Percentiles rank a stretch among this genome's conserved stretches.
Evolutionary conservation across 2,329 filamentous ascomycete genomes (phyloP).

Genomic region (Celoporthe dispersa): DNA sequence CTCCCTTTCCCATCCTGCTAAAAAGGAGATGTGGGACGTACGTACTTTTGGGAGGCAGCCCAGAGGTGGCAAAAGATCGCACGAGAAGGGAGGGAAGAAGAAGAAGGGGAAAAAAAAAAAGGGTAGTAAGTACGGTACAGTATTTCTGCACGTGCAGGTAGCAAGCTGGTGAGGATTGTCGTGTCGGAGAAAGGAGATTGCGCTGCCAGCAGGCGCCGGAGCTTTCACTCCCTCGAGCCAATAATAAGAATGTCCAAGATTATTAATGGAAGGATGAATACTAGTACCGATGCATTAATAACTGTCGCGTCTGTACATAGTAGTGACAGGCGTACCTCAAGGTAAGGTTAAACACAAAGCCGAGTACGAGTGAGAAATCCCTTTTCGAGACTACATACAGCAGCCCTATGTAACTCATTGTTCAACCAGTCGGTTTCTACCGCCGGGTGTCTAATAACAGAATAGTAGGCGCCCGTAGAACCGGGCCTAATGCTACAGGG

Average conservation of each 20-base stretch:
- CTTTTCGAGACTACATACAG: background rate
- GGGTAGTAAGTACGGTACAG: background rate
- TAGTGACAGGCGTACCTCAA: background rate
- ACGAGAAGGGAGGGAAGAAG: background rate
- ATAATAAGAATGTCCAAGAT: background rate
- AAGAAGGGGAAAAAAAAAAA: background rate
- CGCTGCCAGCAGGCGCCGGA: background rate
- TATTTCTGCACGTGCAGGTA: background rate
- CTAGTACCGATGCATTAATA: background rate
- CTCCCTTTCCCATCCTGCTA: background rate
- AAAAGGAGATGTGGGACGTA: background rate
- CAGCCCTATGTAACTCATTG: background rate
- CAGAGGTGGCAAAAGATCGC: background rate
- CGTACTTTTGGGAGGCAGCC: background rate
- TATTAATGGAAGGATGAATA: background rate
- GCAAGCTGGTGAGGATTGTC: background rate
- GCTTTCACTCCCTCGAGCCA: background rate
- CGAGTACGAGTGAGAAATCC: background rate
- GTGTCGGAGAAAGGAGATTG: background rate
- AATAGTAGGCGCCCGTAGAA: background rate
- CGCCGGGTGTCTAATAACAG: background rate
- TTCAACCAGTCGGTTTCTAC: conserved; percentile 1
- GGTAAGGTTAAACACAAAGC: background rate
- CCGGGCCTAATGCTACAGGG: too few relatives aligned
- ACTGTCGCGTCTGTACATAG: background rate